A percentile compares a stretch with the other conserved stretches of the same genome.
Evolutionary conservation across 768 basidiomycete genomes (phyloP).

Genomic region (Rhizopogon rudus): DNA sequence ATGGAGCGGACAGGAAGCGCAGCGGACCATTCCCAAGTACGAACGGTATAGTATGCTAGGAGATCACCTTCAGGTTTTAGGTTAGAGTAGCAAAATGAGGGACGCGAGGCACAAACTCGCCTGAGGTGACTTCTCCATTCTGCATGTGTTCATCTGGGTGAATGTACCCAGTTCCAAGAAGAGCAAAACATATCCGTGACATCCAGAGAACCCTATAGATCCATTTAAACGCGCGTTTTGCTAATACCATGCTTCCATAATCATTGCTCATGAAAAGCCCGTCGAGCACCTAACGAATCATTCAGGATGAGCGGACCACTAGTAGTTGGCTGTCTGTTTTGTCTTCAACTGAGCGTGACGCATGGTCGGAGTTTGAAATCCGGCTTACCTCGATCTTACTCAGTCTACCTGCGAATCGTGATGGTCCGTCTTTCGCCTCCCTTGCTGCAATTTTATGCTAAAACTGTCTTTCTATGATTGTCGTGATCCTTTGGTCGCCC

Average conservation of each 20-base stretch:
- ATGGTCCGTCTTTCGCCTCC: slow-evolving; percentile 21
- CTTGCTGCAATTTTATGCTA: slow-evolving; percentile 10
- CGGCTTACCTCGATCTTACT: slow-evolving; percentile 8
- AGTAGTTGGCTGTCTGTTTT: no score
- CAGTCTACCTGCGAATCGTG: background rate
- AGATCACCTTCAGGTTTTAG: slow-evolving; percentile 17
- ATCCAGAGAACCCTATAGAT: slow-evolving; percentile 22
- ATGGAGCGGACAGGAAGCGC: slow-evolving; percentile 32
- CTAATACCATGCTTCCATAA: slow-evolving; percentile 8
- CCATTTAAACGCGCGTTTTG: slow-evolving; percentile 11
- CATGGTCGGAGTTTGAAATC: slow-evolving; percentile 25
- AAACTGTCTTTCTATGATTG: background rate
- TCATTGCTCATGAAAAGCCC: background rate
- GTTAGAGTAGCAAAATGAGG: slow-evolving; percentile 3
- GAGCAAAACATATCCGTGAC: slow-evolving; percentile 24
- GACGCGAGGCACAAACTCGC: slow-evolving; percentile 13
- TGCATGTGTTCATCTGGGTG: slow-evolving; percentile 40
- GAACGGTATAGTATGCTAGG: slow-evolving; percentile 21
- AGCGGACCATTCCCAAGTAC: slow-evolving; percentile 35
- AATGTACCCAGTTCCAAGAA: slow-evolving; percentile 32
- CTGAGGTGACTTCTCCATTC: slow-evolving; percentile 34
- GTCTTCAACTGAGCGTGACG: no score
- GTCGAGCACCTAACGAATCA: background rate
- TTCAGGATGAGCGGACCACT: background rate
- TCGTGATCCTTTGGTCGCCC: background rate